Percentiles rank a stretch among this genome's conserved stretches.
phyloP scores from a whole-genome alignment of 495 filamentous ascomycete species.

The Aspergillus ellipticus region DNA sequence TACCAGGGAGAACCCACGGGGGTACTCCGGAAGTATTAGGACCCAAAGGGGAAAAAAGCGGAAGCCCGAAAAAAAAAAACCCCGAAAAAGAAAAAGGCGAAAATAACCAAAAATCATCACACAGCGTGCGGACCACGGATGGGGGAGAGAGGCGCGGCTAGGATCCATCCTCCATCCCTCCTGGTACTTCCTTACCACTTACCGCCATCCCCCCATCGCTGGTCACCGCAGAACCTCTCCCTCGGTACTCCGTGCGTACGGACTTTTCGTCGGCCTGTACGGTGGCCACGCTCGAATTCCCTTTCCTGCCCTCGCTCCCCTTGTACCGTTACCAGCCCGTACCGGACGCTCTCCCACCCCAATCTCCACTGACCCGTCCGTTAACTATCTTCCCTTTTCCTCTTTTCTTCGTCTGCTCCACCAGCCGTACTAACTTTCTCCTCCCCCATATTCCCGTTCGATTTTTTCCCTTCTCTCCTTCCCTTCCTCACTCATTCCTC shows the following conservation, averaged over 20 bases:
- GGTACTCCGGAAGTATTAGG: conserved; percentile 30
- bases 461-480: conserved; percentile 12
- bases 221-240: conserved; percentile 23
- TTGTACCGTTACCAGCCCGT: conserved; percentile 31
- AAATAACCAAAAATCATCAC: conserved; percentile 9
- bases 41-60: conserved; percentile 9
- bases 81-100: conserved; percentile 8
- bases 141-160: conserved; percentile 19
- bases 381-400: conserved; percentile 23
- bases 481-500: conserved; percentile 8
- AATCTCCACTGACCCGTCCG: conserved; percentile 24
- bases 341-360: conserved; percentile 3
- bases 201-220: too few relatives aligned
- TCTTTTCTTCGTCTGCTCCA: conserved; percentile 18
- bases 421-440: conserved; percentile 19
- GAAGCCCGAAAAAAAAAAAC: conserved; percentile 12
- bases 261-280: conserved; percentile 13
- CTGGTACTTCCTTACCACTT: too few relatives aligned
- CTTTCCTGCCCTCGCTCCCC: conserved; percentile 19
- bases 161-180: conserved; percentile 19
- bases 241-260: conserved; percentile 23
- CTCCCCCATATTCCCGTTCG: conserved; percentile 19
- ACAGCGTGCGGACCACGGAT: conserved; percentile 14
- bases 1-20: conserved; percentile 28
- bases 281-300: conserved; percentile 22